Base-by-base conservation (phyloP, 495 filamentous ascomycete species). In the Podospora tetraspora region DNA sequence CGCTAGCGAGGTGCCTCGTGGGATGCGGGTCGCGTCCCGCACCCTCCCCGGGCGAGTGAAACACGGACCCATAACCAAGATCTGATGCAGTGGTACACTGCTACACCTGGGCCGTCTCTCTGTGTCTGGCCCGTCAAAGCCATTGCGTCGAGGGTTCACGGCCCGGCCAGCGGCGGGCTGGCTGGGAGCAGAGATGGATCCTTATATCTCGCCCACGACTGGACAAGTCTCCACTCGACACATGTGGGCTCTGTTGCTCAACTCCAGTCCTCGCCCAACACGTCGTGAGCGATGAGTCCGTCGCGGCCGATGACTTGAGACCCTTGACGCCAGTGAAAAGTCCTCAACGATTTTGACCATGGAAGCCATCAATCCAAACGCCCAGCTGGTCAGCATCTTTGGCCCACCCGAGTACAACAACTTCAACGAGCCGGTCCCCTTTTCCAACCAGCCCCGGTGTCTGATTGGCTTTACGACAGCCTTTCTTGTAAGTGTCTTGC, bases 341-440 rank as follows among this genome's bases (percentile, higher is more conserved):
- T 52, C 43, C 43, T 52, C 43, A n/a, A 52, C 43, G 43, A 52
- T 19, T 52, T 52, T 8, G 19, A n/a, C 62, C 62, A 64, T 64
- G 62, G 62, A 22, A 23, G n/a, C 62, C 32, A 64, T 64, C 34
- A 64, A 13, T 43, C 32, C 43, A 3, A 57, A 64, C 62, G 52
- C 62, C 11, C 62, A 64, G 37, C 71, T 73, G 4, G 63, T 73
- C 29, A 37, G 58, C 34, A 57, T 73, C 27, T 70, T 73, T 61
- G 71, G 71, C 19, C 59, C 52, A 8, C 70, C 70, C 1, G 23
- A 37, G n/a, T 74, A 76, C 66, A 25, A 77, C 61, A 77, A 77
- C 63, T 69, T 76, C 22, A 21, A 66, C 58, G 76, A 77, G 25
- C 71, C 71, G 25, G 29, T 61, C 10, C 76, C 76, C 9, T 74